phyloP scores from a whole-genome alignment of 805 yeast species.

The Starmerella etchellsii region DNA sequence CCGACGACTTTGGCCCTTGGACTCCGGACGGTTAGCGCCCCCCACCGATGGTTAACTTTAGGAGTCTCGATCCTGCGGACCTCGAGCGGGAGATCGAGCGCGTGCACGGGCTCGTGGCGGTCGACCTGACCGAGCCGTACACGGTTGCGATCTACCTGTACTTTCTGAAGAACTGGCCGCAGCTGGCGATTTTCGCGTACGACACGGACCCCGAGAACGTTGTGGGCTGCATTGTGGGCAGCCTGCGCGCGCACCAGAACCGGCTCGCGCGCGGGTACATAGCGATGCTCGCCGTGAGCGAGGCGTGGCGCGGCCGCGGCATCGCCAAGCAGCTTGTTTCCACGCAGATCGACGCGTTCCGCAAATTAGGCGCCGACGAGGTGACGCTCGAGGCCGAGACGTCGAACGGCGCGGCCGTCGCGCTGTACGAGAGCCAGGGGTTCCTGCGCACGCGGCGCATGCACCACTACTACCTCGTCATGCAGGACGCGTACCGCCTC shows the following conservation, averaged over 20 bases:
- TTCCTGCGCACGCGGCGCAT: conserved; percentile 63
- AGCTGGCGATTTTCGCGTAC: conserved; percentile 45
- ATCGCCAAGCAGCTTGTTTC: conserved; percentile 65
- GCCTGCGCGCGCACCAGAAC: conserved; percentile 62
- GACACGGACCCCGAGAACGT: conserved; percentile 24
- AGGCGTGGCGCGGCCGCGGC: conserved; percentile 58
- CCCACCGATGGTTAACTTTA: conserved; percentile 6
- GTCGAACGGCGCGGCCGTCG: conserved; percentile 55
- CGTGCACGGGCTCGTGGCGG: conserved; percentile 41
- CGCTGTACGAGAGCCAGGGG: conserved; percentile 61
- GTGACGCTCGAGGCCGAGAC: conserved; percentile 89
- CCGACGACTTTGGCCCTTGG: too few species aligned
- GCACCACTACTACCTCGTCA: conserved; percentile 76
- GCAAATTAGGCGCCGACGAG: conserved; percentile 61
- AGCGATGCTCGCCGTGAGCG: conserved; percentile 86
- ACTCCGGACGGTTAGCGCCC: too few species aligned
- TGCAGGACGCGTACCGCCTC: conserved; percentile 84
- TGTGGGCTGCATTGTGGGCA: conserved; percentile 77
- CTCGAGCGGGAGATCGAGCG: conserved; percentile 25
- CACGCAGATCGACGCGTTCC: conserved; percentile 52
- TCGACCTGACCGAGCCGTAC: conserved; percentile 83
- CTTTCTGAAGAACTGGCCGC: conserved; percentile 85
- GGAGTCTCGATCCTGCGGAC: conserved; percentile 16
- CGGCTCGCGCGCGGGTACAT: conserved; percentile 78
- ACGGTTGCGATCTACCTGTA: conserved; percentile 86